Base-by-base conservation (phyloP, 192 early-diverging fungal species). In the Entophlyctis luteolus region DNA sequence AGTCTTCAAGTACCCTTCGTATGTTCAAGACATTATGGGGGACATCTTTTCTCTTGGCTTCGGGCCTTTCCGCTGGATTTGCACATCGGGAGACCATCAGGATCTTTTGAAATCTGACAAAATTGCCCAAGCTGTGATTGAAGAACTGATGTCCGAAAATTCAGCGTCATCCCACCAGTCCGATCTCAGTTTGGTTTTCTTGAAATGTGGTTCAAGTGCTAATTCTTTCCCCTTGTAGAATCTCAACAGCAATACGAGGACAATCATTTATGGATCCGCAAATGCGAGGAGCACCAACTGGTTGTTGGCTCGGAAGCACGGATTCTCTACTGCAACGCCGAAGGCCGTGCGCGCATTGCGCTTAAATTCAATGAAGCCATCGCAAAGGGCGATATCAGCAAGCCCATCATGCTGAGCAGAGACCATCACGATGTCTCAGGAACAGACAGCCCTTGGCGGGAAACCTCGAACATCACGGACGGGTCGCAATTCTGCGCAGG, bases 61-160 rank as follows among this genome's bases (percentile, higher is more conserved):
- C 37, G 67, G 67, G 31, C 67, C 67, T 2, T 68, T 68, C 67
- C 67, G 67, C 16, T 68, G 67, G 67, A 59, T 68, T 3, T 68
- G 67, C 55, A 68, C 67, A 1, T 57, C 54, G 29, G 67, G 67
- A 2, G 31, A 59, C 29, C 55, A 56, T 35, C 23, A 48, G 4
- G 67, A 68, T 27, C 31, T 68, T 12, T 25, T 49, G n/a, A 58
- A 56, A 46, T 59, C 67, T 5, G 67, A 68, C 39, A 48, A 45
- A 22, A 68, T 68, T 57, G 67, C 67, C 29, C 35, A 48, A 37
- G 4, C 47, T 8, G 67, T 68, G 2, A 48, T 68, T 56, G 46
- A 56, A 18, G 37, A 57, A 16, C 56, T 58, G 18, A 49, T 57
- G 54, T 33, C 20, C 6, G 67, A 68, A 48, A 49, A 56, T 18